These are phyloP conservation scores for Parathielavia appendiculata DNA, from an alignment of 495 filamentous ascomycete species.

Conservation along the genomic window DNA sequence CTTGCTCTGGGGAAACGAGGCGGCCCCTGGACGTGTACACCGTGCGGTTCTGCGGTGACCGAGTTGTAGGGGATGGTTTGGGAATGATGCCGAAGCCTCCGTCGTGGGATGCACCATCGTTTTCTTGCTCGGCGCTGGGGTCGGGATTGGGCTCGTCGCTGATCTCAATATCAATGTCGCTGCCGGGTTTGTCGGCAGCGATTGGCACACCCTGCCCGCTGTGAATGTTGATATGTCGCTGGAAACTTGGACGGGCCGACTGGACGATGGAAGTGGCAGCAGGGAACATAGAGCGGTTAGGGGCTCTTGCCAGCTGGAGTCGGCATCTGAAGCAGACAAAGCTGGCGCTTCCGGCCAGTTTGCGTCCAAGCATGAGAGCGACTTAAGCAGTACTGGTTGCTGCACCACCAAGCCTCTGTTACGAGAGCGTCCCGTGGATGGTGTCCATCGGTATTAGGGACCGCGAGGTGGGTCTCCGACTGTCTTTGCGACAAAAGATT, in stretches of 20 bases:
- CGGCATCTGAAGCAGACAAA: slow-evolving; percentile 50
- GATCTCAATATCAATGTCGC: not conserved
- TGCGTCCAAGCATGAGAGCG: slow-evolving; percentile 40
- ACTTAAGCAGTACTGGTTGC: not conserved
- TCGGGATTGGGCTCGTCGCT: not conserved
- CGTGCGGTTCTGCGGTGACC: not conserved
- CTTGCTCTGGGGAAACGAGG: slow-evolving; percentile 3
- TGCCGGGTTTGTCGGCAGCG: not conserved
- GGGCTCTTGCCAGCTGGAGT: slow-evolving; percentile 30
- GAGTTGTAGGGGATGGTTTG: not conserved
- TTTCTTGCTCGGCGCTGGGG: not conserved
- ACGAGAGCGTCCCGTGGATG: not conserved
- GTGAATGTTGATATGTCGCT: not conserved
- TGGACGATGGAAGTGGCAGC: not conserved
- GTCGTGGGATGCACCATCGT: not conserved
- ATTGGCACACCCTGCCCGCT: not conserved
- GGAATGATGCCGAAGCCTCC: not conserved
- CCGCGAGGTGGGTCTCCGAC: slow-evolving; percentile 7
- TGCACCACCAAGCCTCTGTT: slow-evolving; percentile 2
- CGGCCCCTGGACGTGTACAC: slow-evolving; percentile 9
- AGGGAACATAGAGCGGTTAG: slow-evolving; percentile 16
- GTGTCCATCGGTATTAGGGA: not conserved
- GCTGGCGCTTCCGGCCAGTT: slow-evolving; percentile 30
- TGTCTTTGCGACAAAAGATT: slow-evolving; percentile 21
- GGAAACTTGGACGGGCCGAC: slow-evolving; percentile 1